Percentiles rank a stretch among this genome's conserved stretches.
These are phyloP conservation scores for Huntiella decipiens DNA, from an alignment of 2,329 filamentous ascomycete species.

Conservation along the genomic window DNA sequence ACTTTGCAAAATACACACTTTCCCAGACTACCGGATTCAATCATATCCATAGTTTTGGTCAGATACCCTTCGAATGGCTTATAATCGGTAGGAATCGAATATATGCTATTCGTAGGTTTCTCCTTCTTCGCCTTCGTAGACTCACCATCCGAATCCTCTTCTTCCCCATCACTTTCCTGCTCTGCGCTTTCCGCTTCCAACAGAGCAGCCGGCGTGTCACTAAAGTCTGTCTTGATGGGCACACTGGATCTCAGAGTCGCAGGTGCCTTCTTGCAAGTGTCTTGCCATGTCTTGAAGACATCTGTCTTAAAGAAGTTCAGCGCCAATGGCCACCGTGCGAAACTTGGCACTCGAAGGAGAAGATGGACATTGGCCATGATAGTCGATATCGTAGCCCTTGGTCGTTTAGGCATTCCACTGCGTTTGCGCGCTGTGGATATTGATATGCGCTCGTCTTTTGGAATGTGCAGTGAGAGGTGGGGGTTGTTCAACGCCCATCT, in stretches of 20 bases:
- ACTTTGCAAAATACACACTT: constrained; percentile 33
- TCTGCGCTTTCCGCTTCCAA: neutral
- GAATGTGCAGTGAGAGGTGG: constrained; percentile 61
- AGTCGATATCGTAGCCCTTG: constrained; percentile 41
- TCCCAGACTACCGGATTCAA: constrained; percentile 37
- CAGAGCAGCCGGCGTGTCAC: constrained; percentile 13
- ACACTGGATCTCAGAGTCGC: constrained; percentile 29
- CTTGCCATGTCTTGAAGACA: constrained; percentile 49
- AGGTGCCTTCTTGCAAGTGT: constrained; percentile 31
- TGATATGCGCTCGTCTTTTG: constrained; percentile 39
- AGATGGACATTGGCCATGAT: constrained; percentile 66
- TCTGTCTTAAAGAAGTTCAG: constrained; percentile 61
- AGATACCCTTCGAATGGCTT: constrained; percentile 32
- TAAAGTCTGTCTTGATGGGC: constrained; percentile 38
- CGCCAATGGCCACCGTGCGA: constrained; percentile 63
- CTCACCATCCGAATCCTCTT: neutral
- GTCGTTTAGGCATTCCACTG: constrained; percentile 36
- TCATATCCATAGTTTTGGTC: constrained; percentile 33
- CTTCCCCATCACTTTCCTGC: neutral
- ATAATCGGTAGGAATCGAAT: constrained; percentile 37
- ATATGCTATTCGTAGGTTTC: constrained; percentile 26
- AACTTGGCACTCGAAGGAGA: constrained; percentile 60
- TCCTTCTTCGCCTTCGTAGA: neutral
- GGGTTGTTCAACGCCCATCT: constrained; percentile 90
- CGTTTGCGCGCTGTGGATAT: constrained; percentile 30